Percentiles rank a stretch among this genome's conserved stretches.
These are phyloP conservation scores for Phycomyces blakesleeanus DNA, from an alignment of 192 early-diverging fungal species.

Conservation along the genomic window DNA sequence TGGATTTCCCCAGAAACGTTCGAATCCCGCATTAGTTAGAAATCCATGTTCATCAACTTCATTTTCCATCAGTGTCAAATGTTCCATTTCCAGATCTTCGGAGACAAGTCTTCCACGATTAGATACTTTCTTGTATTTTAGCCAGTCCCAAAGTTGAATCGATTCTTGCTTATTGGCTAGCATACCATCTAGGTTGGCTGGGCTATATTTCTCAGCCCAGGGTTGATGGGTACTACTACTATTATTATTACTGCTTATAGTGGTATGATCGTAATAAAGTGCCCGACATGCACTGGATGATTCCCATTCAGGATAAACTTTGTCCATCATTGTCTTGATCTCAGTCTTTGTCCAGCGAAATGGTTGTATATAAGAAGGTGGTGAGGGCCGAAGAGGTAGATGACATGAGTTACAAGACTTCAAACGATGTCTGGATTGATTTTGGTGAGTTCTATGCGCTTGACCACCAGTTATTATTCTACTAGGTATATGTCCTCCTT, in stretches of 20 bases:
- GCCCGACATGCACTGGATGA: neutral
- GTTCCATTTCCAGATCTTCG: neutral
- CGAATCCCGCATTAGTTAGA: neutral
- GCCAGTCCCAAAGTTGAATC: conserved; percentile 21
- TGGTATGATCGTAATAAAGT: neutral
- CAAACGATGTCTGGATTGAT: neutral
- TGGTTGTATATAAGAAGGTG: neutral
- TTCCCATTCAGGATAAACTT: neutral
- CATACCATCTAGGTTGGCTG: conserved; percentile 10
- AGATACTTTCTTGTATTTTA: conserved; percentile 18
- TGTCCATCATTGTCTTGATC: conserved; percentile 11
- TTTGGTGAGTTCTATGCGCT: neutral
- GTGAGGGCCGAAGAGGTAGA: neutral
- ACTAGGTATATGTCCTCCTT: conserved; percentile 6
- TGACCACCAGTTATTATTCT: no score
- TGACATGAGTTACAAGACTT: neutral
- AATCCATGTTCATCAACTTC: neutral
- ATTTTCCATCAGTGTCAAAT: neutral
- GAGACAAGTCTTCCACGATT: neutral
- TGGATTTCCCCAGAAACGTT: neutral
- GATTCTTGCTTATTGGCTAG: conserved; percentile 6
- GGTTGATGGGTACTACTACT: neutral
- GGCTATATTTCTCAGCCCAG: conserved; percentile 31
- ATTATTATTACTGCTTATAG: neutral
- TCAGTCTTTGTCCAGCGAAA: neutral